Evolutionary conservation across 73 alveolate species (phyloP), one percentile per base, ranked within the genome.

Genomic region (Durusdinium trenchii): DNA sequence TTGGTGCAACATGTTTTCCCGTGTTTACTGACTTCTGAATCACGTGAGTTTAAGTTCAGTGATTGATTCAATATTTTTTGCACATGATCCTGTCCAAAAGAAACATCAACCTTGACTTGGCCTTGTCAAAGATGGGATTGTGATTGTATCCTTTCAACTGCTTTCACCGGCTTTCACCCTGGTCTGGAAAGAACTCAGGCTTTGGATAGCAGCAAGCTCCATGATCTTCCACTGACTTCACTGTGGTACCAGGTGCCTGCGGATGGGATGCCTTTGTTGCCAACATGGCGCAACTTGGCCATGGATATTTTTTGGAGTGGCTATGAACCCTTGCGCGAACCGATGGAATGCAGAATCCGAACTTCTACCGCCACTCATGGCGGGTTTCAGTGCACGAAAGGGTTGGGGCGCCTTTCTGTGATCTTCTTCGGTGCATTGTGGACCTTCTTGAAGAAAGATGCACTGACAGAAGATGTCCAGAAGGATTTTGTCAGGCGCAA

Each of bases 201-300:
- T 0, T 0, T 79, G 69, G 90, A 16, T 23, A 32, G 69, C 7
- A 67, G 69, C 4, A 16, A 79, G 47, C 3, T 79, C 32, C 6
- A 30, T 32, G 6, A 79, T 76, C 69, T 79, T 28, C 90, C 90
- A 0, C 16, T 79, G 67, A 79, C 90, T 23, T 6, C 48, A 43
- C 1, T 79, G 90, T 1, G 6, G 30, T 79, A 79, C 69, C 3
- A 45, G 28, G 35, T 20, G 3, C 90, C 90, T 1, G 46, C 90
- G 46, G 90, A 79, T 32, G 90, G 90, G 3, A 45, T 79, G 6
- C 90, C 90, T 0, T 46, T 79, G 48, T 67, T 79, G 90, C 90
- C 90, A 47, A 61, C 45, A 43, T 79, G 90, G 90, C 45, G 48
- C 46, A 5, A 45, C 6, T 45, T 79, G 2, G 64, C 90, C 6